phyloP scores from a whole-genome alignment of 495 filamentous ascomycete species.

The Neurospora sp. region DNA sequence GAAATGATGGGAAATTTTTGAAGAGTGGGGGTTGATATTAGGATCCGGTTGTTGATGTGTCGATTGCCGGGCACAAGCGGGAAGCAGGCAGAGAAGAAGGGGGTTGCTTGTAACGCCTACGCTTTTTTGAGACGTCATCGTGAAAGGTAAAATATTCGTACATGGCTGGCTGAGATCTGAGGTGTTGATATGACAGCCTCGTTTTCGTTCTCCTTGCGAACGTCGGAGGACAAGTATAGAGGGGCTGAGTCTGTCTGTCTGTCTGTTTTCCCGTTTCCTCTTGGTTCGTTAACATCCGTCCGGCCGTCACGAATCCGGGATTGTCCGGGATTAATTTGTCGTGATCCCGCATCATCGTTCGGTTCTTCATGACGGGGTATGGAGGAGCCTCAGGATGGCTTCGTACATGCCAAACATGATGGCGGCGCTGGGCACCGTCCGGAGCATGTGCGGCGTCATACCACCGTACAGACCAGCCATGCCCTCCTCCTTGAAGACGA shows the following conservation, averaged over 20 bases:
- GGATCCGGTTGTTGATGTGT: background rate
- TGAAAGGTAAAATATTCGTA: background rate
- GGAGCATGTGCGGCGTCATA: conserved; percentile 73
- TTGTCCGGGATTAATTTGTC: background rate
- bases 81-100: background rate
- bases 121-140: background rate
- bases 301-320: background rate
- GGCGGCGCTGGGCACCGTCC: conserved; percentile 78
- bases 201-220: background rate
- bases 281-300: background rate
- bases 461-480: conserved; percentile 75
- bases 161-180: background rate
- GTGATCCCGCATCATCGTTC: background rate
- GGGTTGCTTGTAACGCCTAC: background rate
- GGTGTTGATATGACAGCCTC: background rate
- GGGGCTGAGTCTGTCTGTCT: background rate
- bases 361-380: conserved; percentile 9
- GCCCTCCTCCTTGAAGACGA: conserved; percentile 78
- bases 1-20: background rate
- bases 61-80: background rate
- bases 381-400: conserved; percentile 54
- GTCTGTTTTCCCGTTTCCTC: background rate
- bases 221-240: background rate
- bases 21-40: background rate
- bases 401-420: conserved; percentile 94